These are phyloP conservation scores for Mycena galopus DNA, from an alignment of 768 basidiomycete genomes.

Conservation along the genomic window DNA sequence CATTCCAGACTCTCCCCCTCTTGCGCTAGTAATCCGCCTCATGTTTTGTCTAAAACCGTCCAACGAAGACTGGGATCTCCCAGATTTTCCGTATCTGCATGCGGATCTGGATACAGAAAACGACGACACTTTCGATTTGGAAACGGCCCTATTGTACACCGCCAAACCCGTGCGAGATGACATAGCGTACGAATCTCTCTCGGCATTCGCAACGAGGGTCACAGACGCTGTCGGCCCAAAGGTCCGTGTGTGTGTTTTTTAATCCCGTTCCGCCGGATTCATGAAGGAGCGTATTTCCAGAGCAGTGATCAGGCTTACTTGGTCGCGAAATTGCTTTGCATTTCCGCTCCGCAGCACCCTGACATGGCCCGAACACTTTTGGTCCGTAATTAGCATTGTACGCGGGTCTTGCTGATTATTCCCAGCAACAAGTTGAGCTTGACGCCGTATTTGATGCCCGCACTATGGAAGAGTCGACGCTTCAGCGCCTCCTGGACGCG, in stretches of 20 bases:
- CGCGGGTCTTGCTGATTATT: neutral
- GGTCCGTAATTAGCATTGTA: conserved; percentile 45
- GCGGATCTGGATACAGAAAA: conserved; percentile 67
- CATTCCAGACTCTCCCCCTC: conserved; percentile 72
- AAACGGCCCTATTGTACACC: conserved; percentile 65
- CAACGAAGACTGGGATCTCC: conserved; percentile 84
- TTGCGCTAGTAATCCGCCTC: conserved; percentile 74
- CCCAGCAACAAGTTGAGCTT: conserved; percentile 71
- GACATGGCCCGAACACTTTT: conserved; percentile 63
- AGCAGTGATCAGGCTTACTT: conserved; percentile 68
- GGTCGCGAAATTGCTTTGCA: conserved; percentile 72
- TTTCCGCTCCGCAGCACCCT: conserved; percentile 76
- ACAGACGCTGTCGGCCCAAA: conserved; percentile 67
- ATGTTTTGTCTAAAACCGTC: conserved; percentile 86
- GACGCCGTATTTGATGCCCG: conserved; percentile 65
- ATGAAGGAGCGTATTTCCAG: conserved; percentile 45
- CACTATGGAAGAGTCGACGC: conserved; percentile 66
- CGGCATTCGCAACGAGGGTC: conserved; percentile 68
- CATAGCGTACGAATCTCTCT: conserved; percentile 61
- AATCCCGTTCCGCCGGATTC: conserved; percentile 10
- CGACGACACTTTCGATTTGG: conserved; percentile 64
- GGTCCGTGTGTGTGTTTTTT: conserved; percentile 54
- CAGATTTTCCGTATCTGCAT: conserved; percentile 79
- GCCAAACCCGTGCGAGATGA: conserved; percentile 73
- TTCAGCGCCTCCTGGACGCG: conserved; percentile 73